Conservation (phyloP, 257 asterid genomes). For the Capsicum chinense region DNA sequence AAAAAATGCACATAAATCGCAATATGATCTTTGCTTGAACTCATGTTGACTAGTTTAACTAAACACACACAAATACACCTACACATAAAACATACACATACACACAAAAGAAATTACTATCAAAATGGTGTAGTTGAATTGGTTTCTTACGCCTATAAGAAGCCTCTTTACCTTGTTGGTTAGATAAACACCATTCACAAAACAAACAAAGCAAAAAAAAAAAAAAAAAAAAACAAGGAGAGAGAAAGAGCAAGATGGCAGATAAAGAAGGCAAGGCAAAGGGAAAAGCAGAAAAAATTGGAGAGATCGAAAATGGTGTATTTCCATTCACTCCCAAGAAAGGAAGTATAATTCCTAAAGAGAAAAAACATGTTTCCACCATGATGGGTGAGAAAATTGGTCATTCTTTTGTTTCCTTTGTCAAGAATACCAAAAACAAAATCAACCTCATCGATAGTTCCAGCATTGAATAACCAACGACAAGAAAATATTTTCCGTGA, state of each 20-base stretch:
- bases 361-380: slow-evolving; percentile 26
- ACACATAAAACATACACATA: neutral
- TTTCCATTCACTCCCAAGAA: slow-evolving; percentile 28
- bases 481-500: neutral
- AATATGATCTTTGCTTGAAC: neutral
- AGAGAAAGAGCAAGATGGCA: neutral
- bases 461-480: no score
- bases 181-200: slow-evolving; percentile 8
- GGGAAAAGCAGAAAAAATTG: slow-evolving; percentile 21
- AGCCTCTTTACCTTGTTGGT: neutral
- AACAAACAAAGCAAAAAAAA: neutral
- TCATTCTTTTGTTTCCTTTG: slow-evolving; percentile 1
- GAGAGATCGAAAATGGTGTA: neutral
- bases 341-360: slow-evolving; percentile 22
- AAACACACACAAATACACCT: neutral
- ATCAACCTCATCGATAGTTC: neutral
- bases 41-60: neutral
- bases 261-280: neutral
- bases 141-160: neutral
- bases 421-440: slow-evolving; percentile 25
- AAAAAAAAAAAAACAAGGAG: neutral
- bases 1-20: neutral
- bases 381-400: slow-evolving; percentile 25
- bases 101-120: neutral
- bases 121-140: neutral